phyloP scores from a whole-genome alignment of 2,329 filamentous ascomycete genomes.

The Xylariaceae sp. region DNA sequence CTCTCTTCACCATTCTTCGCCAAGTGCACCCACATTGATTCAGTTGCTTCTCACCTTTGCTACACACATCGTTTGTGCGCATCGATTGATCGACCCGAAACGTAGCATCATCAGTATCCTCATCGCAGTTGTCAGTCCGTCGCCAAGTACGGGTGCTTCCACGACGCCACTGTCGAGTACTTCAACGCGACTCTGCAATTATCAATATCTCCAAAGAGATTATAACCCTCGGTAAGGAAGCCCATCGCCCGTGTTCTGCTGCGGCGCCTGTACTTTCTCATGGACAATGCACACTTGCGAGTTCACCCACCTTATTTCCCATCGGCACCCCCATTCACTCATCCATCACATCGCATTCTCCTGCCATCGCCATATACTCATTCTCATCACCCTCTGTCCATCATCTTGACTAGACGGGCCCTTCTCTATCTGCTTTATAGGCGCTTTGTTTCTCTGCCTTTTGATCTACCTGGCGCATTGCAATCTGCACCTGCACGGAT shows the following conservation, averaged over 20 bases:
- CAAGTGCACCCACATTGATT: background rate
- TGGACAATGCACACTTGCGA: background rate
- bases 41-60: background rate
- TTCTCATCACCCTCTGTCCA: constrained; percentile 5
- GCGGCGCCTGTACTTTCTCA: background rate
- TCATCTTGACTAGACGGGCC: background rate
- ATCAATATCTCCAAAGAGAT: no score
- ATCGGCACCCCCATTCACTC: background rate
- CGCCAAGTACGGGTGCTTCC: no score
- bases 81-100: background rate
- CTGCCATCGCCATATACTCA: background rate
- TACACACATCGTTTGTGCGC: background rate
- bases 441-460: constrained; percentile 2
- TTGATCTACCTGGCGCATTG: constrained; percentile 1
- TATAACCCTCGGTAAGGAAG: no score
- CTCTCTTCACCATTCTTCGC: background rate
- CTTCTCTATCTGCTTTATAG: constrained; percentile 4
- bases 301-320: background rate
- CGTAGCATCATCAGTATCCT: no score
- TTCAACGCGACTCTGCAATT: no score
- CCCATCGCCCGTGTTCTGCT: background rate
- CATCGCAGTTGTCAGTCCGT: no score
- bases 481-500: constrained; percentile 9
- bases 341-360: constrained; percentile 2
- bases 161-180: no score